A percentile compares a stretch with the other conserved stretches of the same genome.
Conservation (phyloP, 768 basidiomycete species). For the Lentinula lateritia region DNA sequence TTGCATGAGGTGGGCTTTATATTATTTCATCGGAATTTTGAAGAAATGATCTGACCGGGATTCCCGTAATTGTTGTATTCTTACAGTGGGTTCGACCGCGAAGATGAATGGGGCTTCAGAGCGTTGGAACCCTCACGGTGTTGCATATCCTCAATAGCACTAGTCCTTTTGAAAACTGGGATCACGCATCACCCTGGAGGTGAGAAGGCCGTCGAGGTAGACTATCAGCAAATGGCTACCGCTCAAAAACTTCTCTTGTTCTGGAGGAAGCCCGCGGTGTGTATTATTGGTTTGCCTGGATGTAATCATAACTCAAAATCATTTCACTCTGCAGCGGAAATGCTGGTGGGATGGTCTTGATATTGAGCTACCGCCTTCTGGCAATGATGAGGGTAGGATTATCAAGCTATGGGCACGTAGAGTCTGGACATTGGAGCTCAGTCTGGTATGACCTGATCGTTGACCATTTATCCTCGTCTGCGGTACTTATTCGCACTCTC, state of each 20-base stretch:
- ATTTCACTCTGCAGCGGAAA: constrained; percentile 65
- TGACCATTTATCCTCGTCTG: not conserved
- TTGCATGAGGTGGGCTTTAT: constrained; percentile 81
- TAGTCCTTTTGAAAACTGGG: constrained; percentile 95
- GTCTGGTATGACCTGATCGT: constrained; percentile 54
- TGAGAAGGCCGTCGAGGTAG: constrained; percentile 73
- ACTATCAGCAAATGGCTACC: constrained; percentile 91
- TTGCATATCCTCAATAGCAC: constrained; percentile 96
- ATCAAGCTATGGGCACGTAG: constrained; percentile 96
- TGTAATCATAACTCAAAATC: constrained; percentile 4
- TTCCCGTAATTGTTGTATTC: not conserved
- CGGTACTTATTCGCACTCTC: not conserved
- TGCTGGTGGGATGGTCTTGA: constrained; percentile 99
- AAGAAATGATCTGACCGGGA: too few species aligned
- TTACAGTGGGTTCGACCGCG: constrained; percentile 87
- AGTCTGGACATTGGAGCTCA: constrained; percentile 97
- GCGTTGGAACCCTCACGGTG: constrained; percentile 94
- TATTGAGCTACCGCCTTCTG: constrained; percentile 67
- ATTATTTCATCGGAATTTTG: not conserved
- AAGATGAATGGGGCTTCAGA: constrained; percentile 98
- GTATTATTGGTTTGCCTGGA: constrained; percentile 24
- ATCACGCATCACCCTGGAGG: constrained; percentile 73
- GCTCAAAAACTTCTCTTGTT: constrained; percentile 95
- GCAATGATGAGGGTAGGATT: constrained; percentile 41
- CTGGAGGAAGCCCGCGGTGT: constrained; percentile 99